phyloP scores from a whole-genome alignment of 2,329 filamentous ascomycete genomes.

The Colletotrichum cuscutae region DNA sequence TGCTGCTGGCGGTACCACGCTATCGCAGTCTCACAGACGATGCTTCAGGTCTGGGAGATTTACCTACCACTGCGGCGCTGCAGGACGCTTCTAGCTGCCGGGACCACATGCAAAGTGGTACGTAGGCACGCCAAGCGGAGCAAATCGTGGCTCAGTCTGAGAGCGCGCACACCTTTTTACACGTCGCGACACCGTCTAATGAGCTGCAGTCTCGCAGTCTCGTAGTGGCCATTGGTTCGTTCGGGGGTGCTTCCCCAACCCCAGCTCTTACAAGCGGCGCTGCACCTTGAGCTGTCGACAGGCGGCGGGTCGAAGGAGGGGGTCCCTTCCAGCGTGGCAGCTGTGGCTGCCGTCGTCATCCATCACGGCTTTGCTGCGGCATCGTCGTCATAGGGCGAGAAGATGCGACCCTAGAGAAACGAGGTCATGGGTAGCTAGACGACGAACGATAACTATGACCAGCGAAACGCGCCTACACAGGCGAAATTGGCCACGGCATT shows the following conservation, averaged over 20 bases:
- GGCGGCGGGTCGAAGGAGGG: not conserved
- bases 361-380: constrained; percentile 4
- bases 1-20: constrained; percentile 9
- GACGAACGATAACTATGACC: not conserved
- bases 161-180: not conserved
- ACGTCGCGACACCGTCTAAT: not conserved
- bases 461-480: constrained; percentile 6
- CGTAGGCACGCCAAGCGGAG: constrained; percentile 20
- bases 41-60: not conserved
- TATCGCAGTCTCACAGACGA: not conserved
- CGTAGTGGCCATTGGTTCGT: not conserved
- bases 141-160: constrained; percentile 21
- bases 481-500: not conserved
- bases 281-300: not conserved
- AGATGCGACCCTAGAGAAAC: constrained; percentile 4
- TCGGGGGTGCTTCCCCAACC: not conserved
- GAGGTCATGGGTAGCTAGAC: constrained; percentile 4
- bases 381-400: constrained; percentile 16
- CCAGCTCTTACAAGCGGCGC: constrained; percentile 1
- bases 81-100: not conserved
- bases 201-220: not conserved
- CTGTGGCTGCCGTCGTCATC: constrained; percentile 32
- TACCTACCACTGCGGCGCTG: not conserved
- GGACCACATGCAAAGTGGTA: constrained; percentile 17
- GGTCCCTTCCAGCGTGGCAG: constrained; percentile 7